A percentile compares a stretch with the other conserved stretches of the same genome.
Conservation (phyloP, 2,329 filamentous ascomycete species). For the Raffaelea albimanens region DNA sequence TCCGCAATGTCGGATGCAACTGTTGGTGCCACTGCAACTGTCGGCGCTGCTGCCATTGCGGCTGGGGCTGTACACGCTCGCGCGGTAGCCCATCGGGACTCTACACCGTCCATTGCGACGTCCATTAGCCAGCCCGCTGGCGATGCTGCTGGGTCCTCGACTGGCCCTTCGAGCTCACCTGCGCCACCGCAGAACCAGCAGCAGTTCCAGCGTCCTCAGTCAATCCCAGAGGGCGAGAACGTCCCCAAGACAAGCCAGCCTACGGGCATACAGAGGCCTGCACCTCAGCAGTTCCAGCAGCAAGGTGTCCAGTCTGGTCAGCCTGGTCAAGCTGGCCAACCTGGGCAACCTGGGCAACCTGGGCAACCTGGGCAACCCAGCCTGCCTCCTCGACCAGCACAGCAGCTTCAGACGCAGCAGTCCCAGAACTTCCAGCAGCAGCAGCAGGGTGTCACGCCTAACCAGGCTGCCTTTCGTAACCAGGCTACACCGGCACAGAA, state of each 20-base stretch:
- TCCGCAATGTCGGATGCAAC: slow-evolving; percentile 5
- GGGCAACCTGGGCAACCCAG: not conserved
- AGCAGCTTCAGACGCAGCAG: slow-evolving; percentile 6
- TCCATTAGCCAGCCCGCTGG: not conserved
- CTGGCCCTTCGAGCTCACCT: slow-evolving; percentile 3
- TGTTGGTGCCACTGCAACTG: not conserved
- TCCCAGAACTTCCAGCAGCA: slow-evolving; percentile 5
- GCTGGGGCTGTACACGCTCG: not conserved
- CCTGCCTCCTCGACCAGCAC: not conserved
- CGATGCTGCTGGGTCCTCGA: not conserved
- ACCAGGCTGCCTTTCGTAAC: not conserved
- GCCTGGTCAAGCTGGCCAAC: too few relatives aligned
- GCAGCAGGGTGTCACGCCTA: not conserved
- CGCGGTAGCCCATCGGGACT: not conserved
- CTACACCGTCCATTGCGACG: slow-evolving; percentile 5
- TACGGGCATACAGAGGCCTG: not conserved
- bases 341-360: too few relatives aligned
- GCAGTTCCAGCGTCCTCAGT: slow-evolving; percentile 1
- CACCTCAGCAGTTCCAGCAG: not conserved
- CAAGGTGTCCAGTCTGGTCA: not conserved
- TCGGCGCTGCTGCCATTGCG: not conserved
- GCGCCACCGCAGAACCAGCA: slow-evolving; percentile 1
- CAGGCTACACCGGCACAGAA: not conserved
- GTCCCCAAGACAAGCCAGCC: too few relatives aligned
- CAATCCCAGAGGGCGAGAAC: not conserved